phyloP scores from a whole-genome alignment of 108 stramenopile species.

The Schizochytrium sp. region DNA sequence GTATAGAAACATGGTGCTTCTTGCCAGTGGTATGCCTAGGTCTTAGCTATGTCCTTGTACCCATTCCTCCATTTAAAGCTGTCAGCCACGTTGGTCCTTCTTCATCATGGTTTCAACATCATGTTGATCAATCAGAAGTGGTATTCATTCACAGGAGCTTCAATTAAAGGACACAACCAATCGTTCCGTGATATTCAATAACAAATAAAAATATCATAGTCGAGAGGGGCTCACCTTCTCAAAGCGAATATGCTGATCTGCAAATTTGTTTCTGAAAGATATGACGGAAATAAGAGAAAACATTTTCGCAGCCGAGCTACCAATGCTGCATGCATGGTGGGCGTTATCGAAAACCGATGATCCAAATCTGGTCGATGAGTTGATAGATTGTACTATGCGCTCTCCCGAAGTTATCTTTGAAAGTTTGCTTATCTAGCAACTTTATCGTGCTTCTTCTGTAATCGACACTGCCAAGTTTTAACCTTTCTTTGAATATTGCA shows the following conservation, averaged over 20 bases:
- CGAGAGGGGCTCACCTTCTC: neutral
- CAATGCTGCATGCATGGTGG: neutral
- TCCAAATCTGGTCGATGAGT: neutral
- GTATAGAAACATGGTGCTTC: no score
- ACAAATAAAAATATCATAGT: neutral
- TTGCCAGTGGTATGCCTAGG: no score
- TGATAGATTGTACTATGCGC: neutral
- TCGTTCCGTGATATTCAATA: neutral
- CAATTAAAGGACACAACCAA: neutral
- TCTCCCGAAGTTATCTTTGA: no score
- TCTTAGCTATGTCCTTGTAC: no score
- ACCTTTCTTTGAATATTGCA: no score
- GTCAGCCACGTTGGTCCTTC: neutral
- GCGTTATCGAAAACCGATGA: neutral
- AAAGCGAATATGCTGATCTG: neutral
- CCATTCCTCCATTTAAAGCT: no score
- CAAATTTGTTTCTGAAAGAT: neutral
- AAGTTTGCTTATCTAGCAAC: no score
- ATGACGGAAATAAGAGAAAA: no score
- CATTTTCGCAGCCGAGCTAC: no score
- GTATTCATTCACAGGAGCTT: neutral
- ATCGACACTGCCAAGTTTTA: no score
- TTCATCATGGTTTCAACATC: constrained; percentile 1
- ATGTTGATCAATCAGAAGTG: neutral
- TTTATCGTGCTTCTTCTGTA: no score